Evolutionary conservation across 176 grass and related monocot species (phyloP), one percentile per base, ranked within the genome.

Genomic region (Zea luxurians): DNA sequence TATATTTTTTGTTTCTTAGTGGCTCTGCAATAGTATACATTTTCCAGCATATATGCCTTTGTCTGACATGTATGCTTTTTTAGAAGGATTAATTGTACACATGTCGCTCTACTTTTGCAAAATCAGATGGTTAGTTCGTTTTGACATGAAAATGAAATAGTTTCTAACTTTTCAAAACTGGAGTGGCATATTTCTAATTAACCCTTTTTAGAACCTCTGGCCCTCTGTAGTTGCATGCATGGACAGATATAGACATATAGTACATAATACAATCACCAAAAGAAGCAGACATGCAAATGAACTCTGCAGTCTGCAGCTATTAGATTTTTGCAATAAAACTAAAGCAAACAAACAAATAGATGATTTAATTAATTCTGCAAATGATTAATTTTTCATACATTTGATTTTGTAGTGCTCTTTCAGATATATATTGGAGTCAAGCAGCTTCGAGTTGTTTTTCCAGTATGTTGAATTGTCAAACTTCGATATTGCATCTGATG

Each of bases 401-500:
- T 89, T 93, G 89, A 93, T 85, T 93, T 91, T 91, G 87, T 93
- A 84, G 82, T 91, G 82, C 86, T 94, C 80, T 99, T 99, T 99
- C 96, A 99, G 96, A 99, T 94, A 94, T 83, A 90, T 99, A 82
- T 69, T 99, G 72, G 92, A 89, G 81, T 99, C 96, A 83, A 88
- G 75, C 83, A 99, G 92, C 90, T 99, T 99, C 18, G 96, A 96
- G 47, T 89, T 99, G 57, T 95, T 99, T 85, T 99, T 99, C 86
- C 89, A 95, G 79, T 93, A 99, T 76, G 96, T 92, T 61, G 96
- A 99, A 85, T 80, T 99, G 71, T 90, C 96, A 78, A 99, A 92
- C 83, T 99, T 99, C 70, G 96, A 99, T 88, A 99, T 99, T 87
- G 96, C 96, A 85, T 99, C 96, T 60, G 96, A 99, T 91, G 92